These are phyloP conservation scores for Hysterangium stoloniferum DNA, from an alignment of 768 basidiomycete genomes.

Conservation along the genomic window DNA sequence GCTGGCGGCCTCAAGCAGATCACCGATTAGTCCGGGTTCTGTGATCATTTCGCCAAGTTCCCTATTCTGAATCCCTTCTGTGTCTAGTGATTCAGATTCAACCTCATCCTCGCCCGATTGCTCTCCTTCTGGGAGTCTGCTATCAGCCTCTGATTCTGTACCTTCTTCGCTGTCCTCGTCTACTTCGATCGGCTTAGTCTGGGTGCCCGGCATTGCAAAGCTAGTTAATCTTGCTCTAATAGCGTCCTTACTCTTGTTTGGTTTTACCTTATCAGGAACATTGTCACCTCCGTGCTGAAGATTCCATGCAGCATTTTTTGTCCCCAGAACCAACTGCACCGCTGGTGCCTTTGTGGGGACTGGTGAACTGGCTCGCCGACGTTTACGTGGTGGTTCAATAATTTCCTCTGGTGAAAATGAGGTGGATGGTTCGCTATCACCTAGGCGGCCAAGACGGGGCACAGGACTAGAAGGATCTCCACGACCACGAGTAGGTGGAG, in stretches of 20 bases:
- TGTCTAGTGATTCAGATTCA: conserved; percentile 16
- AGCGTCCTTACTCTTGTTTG: conserved; percentile 18
- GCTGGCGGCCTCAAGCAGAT: no score
- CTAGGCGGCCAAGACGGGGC: no score
- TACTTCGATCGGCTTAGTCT: conserved; percentile 17
- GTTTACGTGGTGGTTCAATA: conserved; percentile 8
- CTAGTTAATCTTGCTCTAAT: conserved; percentile 42
- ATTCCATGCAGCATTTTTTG: conserved; percentile 45
- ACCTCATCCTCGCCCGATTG: conserved; percentile 16
- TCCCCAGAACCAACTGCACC: conserved; percentile 42
- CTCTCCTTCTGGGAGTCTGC: neutral
- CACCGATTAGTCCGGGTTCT: no score
- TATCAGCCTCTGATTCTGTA: neutral
- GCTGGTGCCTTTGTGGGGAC: conserved; percentile 11
- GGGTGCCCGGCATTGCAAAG: conserved; percentile 48
- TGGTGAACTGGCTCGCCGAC: neutral
- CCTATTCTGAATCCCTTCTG: conserved; percentile 16
- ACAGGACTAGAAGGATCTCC: no score
- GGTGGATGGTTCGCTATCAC: no score
- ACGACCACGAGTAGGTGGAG: no score
- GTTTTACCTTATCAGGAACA: conserved; percentile 1
- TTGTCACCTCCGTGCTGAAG: conserved; percentile 20
- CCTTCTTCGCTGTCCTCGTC: conserved; percentile 16
- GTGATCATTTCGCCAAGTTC: no score
- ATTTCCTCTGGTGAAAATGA: conserved; percentile 14